Percentiles rank a stretch among this genome's conserved stretches.
Evolutionary conservation across 495 filamentous ascomycete species (phyloP).

Genomic region (Penicillium paradoxum): DNA sequence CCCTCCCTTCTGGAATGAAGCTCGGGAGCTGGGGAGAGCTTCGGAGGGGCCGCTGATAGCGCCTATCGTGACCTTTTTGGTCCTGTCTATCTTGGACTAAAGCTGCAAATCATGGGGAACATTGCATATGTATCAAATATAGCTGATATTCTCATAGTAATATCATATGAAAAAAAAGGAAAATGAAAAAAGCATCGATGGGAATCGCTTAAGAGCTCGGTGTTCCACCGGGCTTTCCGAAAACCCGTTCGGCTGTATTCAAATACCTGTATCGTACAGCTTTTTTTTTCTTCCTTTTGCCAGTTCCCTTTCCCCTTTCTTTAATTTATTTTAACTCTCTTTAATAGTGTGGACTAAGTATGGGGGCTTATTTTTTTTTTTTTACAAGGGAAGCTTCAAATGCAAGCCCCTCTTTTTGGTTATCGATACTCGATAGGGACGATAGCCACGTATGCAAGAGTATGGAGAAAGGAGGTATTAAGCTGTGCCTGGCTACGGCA

Average conservation of each 20-base stretch:
- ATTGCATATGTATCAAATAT: not conserved
- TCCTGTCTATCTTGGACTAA: not conserved
- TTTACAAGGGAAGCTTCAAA: constrained; percentile 1
- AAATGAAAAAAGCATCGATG: not conserved
- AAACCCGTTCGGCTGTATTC: constrained; percentile 6
- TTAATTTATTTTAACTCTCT: not conserved
- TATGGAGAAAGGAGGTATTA: not conserved
- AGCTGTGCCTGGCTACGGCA: too few relatives aligned
- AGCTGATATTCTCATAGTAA: too few relatives aligned
- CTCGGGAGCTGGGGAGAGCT: constrained; percentile 27
- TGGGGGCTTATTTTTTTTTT: not conserved
- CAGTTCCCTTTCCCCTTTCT: not conserved
- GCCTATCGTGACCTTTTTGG: constrained; percentile 14
- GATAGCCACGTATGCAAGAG: not conserved
- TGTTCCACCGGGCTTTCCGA: constrained; percentile 23
- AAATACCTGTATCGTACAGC: constrained; percentile 1
- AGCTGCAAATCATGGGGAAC: not conserved
- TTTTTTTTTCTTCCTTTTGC: not conserved
- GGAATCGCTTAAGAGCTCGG: constrained; percentile 4
- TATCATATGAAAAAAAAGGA: not conserved
- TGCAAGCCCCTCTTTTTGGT: constrained; percentile 8
- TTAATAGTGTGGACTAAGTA: not conserved
- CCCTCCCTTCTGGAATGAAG: constrained; percentile 29
- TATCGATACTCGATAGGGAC: constrained; percentile 9
- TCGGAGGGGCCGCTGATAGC: constrained; percentile 33